These are phyloP conservation scores for Artemisia princeps DNA, from an alignment of 140 eudicot genomes.

Conservation along the genomic window DNA sequence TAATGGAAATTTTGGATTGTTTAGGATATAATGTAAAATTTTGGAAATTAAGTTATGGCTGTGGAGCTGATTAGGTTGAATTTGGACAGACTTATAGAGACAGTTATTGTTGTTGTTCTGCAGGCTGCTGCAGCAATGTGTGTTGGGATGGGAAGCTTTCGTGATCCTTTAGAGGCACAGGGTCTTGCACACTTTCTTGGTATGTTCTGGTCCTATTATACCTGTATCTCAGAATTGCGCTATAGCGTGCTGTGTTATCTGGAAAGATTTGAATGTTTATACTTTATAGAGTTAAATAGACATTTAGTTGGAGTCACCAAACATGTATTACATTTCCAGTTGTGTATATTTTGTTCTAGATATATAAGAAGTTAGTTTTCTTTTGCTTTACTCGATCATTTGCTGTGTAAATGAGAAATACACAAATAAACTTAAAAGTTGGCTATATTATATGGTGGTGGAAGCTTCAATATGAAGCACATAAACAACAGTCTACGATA, in stretches of 20 bases:
- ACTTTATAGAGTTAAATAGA: background rate
- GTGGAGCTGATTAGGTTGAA: conserved; percentile 9
- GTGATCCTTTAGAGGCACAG: conserved; percentile 92
- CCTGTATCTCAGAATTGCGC: conserved; percentile 2
- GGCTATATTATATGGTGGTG: conserved; percentile 13
- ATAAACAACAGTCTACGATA: conserved; percentile 5
- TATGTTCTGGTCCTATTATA: conserved; percentile 19
- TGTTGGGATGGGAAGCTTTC: conserved; percentile 91
- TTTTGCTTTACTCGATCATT: background rate
- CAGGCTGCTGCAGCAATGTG: conserved; percentile 99
- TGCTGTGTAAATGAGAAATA: background rate
- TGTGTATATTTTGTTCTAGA: background rate
- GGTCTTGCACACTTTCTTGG: conserved; percentile 97
- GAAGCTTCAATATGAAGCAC: conserved; percentile 13
- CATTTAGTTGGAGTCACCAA: conserved; percentile 6
- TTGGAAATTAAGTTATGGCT: conserved; percentile 3
- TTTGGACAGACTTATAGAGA: conserved; percentile 9
- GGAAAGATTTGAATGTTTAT: background rate
- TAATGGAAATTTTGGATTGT: background rate
- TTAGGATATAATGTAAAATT: background rate
- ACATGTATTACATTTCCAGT: conserved; percentile 2
- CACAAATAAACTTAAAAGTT: background rate
- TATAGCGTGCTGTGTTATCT: background rate
- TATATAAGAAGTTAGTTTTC: background rate
- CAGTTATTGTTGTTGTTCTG: conserved; percentile 8